Percentiles rank a stretch among this genome's conserved stretches.
phyloP scores from a whole-genome alignment of 139 green algal genomes.

The Haematococcus sp. region DNA sequence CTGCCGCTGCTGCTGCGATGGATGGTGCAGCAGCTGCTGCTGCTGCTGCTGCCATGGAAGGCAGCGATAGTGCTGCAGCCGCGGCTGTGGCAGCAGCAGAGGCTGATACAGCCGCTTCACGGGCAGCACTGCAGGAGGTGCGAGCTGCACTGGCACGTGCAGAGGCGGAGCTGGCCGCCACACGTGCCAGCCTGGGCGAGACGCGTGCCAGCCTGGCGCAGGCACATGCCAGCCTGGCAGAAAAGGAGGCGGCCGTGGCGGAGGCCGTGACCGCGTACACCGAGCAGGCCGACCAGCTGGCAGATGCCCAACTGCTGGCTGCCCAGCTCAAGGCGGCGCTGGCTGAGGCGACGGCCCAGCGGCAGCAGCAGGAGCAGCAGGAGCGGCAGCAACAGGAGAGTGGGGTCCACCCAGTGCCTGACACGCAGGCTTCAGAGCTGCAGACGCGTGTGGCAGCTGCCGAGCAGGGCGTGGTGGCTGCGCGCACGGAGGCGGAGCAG shows the following conservation, averaged over 20 bases:
- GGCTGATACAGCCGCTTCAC: too few species aligned
- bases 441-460: slow-evolving; percentile 5
- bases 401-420: not conserved
- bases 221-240: not conserved
- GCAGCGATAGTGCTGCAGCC: too few species aligned
- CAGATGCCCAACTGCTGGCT: not conserved
- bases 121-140: too few species aligned
- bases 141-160: too few species aligned
- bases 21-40: too few species aligned
- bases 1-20: too few species aligned
- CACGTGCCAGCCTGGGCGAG: too few species aligned
- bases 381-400: slow-evolving; percentile 6
- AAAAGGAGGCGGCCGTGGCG: not conserved
- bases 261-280: slow-evolving; percentile 1
- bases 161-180: too few species aligned
- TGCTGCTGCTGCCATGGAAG: slow-evolving; percentile 10
- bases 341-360: not conserved
- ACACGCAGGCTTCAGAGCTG: not conserved
- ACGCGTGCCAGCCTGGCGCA: too few species aligned
- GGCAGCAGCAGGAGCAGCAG: slow-evolving; percentile 11
- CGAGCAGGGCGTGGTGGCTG: not conserved
- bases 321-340: slow-evolving; percentile 13
- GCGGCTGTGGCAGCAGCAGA: not conserved
- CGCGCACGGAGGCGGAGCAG: not conserved
- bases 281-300: slow-evolving; percentile 9